Evolutionary conservation across 1,284 basidiomycete genomes (phyloP), one percentile per base, ranked within the genome.

Genomic region (Garcileccinum viscosum): DNA sequence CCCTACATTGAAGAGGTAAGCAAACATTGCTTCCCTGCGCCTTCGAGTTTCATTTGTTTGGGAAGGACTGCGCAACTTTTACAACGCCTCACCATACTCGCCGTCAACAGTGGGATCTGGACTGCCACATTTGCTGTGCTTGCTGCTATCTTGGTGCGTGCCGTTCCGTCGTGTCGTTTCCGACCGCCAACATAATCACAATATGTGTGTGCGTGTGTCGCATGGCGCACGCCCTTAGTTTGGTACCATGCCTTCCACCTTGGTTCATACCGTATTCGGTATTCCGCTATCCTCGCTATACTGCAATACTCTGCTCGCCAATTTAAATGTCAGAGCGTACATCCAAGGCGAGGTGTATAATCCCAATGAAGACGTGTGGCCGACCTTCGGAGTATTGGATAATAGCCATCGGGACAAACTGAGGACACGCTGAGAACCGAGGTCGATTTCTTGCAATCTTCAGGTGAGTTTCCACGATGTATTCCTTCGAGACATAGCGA

Each of bases 81-180:
- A 35, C 65, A 75, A 37, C 68, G 67, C 35, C 67, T 74, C 17
- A 56, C n/a, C 1, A 47, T 75, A 12, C 69, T 74, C 8, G 61
- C 70, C 0, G 44, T 74, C 8, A 74, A 74, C 19, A 72, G 60
- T 0, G 73, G 72, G 3, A 40, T 68, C 35, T 74, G 72, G 72
- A 38, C 73, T 0, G 74, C 74, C 11, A 17, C n/a, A 3, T 72
- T 74, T 7, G 66, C 70, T 0, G 14, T 70, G n/a, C 22, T 75
- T 33, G 11, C 66, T 30, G 14, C 68, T 17, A 15, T 72, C 12
- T 5, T 74, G 24, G 73, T 74, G 24, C 37, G 72, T 68, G n/a
- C 5, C 14, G 1, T 38, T 32, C 59, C 32, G 7, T 58, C 59
- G 58, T 4, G 12, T 59, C 14, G 22, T n/a, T 59, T 15, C 35